Evolutionary conservation across 208 protist genomes (phyloP), one percentile per base, ranked within the genome.

Genomic region (Leishmania aethiopica): DNA sequence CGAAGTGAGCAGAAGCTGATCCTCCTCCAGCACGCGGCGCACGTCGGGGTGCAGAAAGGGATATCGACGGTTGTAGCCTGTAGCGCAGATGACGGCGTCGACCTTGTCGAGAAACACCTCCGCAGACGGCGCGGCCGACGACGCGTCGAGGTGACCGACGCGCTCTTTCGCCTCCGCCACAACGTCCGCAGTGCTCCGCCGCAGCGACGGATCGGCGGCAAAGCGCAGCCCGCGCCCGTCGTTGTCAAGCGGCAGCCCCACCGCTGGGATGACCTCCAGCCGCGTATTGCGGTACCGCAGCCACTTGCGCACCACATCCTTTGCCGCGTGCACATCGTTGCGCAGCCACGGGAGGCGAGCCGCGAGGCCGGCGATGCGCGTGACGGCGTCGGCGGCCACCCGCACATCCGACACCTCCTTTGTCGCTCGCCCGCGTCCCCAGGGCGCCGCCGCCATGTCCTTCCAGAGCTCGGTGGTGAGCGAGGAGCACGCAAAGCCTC

Each of bases 51-150:
- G 87, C 35, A 98, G 84, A 87, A 98, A 98, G 4, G 95, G 92
- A 62, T 91, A 96, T 51, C 92, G 91, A 53, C 80, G 71, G 6
- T 78, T 89, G 88, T 92, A 98, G 3, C 95, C 95, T 2, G 95
- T 98, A 10, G 93, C 95, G 71, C 82, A 95, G 76, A 98, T 90
- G 32, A 98, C 89, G 17, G 89, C 89, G 85, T 96, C 95, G 10
- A 98, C 79, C 57, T 90, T 77, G 75, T 96, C 90, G 22, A 96
- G n/a, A 73, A 96, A 91, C 10, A 88, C 81, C 19, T 86, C 91
- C 7, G 82, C 28, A 37, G 70, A 51, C 42, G 45, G 6, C 42
- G 45, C 4, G 10, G 2, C 1, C 40, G 40, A 35, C 17, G 70
- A 62, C 15, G 15, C 22, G 45, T 25, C n/a, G 53, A 28, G 55